Evolutionary conservation across 352 stramenopile species (phyloP), one percentile per base, ranked within the genome.

Genomic region (Phytophthora boehmeriae): DNA sequence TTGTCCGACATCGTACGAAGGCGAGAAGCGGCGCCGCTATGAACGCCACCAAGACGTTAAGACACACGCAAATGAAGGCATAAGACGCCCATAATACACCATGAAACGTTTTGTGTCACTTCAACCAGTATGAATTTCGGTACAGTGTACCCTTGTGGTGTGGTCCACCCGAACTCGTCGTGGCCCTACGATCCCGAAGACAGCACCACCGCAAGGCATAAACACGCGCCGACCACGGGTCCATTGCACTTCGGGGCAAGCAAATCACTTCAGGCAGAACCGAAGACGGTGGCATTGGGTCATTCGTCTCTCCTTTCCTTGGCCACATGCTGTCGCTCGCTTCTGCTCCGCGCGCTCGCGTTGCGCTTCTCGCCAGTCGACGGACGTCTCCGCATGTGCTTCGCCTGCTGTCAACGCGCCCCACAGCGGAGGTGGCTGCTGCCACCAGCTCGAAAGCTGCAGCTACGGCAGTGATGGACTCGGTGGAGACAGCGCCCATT

Each of bases 1-100:
- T 94, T 94, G 38, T 94, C 86, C 10, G 80, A 86, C 86, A 93
- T 93, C 3, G 5, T 14, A 16, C 38, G 46, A 17, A 17, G 16
- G 30, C 47, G 19, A 8, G 20, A 51, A 11, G 22, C 20, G 10
- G n/a, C 6, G 34, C 23, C 17, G 30, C 23, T 43, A 22, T 20
- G 48, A 56, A 41, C n/a, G 32, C 16, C 36, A 30, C 17, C 22
- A 32, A n/a, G 8, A 10, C 39, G 38, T 17, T 17, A n/a, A 8
- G 5, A 34, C 23, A 38, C 19, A 51, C 8, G 32, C 14, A 10
- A 51, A 10, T 9, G 8, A n/a, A 51, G n/a, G 16, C 44, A 16
- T 39, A 4, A 39, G 34, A 39, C 34, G 34, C 34, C 34, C 34
- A 39, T 39, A 39, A 39, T 39, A 39, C 5, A 39, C 8, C 9